Evolutionary conservation across 2,329 filamentous ascomycete species (phyloP).

Genomic region (Escovopsis weberi): DNA sequence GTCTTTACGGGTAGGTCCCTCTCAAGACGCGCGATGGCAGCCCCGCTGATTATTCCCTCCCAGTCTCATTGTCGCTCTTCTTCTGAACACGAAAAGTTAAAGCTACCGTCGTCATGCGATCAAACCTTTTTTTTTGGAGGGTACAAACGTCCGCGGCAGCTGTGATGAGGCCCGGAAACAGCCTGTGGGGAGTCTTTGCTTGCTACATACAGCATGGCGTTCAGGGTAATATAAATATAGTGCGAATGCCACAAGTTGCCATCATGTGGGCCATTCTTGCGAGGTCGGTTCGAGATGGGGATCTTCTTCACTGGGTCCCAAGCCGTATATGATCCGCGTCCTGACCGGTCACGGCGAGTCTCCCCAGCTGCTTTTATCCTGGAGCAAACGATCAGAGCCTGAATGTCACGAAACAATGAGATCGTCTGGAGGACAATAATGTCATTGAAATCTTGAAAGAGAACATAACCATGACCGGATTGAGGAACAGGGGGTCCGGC

Average conservation of each 20-base stretch:
- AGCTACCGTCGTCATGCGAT: constrained; percentile 21
- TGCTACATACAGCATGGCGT: constrained; percentile 25
- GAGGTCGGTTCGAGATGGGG: background rate
- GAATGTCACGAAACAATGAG: no score
- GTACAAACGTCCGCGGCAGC: constrained; percentile 1
- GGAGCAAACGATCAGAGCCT: background rate
- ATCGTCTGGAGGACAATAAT: background rate
- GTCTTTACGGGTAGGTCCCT: constrained; percentile 73
- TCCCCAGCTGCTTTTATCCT: no score
- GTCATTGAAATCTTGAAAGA: background rate
- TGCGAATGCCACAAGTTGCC: background rate
- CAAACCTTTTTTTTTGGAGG: background rate
- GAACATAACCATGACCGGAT: background rate
- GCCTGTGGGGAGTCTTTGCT: constrained; percentile 15
- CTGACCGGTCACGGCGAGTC: no score
- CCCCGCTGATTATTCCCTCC: background rate
- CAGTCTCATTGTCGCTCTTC: constrained; percentile 82
- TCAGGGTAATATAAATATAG: constrained; percentile 20
- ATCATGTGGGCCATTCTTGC: background rate
- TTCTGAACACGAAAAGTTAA: constrained; percentile 78
- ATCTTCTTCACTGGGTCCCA: background rate
- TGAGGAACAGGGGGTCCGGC: background rate
- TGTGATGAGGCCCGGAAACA: constrained; percentile 6
- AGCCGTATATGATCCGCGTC: background rate
- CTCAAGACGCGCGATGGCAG: background rate